A percentile compares a stretch with the other conserved stretches of the same genome.
Evolutionary conservation across 1,284 basidiomycete species (phyloP).

Genomic region (Ustilago nuda): DNA sequence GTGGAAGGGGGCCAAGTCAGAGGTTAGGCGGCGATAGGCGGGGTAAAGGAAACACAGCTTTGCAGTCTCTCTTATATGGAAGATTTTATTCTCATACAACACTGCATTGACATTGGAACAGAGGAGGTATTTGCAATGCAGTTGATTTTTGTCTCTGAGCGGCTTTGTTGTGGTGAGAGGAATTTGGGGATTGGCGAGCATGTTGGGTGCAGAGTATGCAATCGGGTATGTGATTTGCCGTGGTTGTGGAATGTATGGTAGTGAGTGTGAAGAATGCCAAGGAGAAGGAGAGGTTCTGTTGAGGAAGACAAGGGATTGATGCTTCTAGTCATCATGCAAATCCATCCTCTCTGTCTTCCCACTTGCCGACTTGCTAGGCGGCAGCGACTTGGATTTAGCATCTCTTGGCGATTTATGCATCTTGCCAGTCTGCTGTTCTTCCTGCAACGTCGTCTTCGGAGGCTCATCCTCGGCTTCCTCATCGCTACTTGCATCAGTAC

Average conservation of each 20-base stretch:
- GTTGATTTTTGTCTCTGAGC: constrained; percentile 28
- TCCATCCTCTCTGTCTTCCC: constrained; percentile 34
- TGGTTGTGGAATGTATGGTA: too few species aligned
- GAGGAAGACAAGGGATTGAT: neutral
- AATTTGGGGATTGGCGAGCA: constrained; percentile 83
- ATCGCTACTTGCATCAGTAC: constrained; percentile 26
- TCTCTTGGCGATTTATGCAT: constrained; percentile 8
- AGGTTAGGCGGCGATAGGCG: neutral
- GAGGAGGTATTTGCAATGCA: constrained; percentile 43
- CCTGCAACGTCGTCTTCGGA: constrained; percentile 28
- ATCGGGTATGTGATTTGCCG: constrained; percentile 79
- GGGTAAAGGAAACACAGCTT: neutral
- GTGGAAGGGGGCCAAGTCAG: neutral
- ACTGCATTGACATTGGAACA: constrained; percentile 54
- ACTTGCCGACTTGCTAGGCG: constrained; percentile 25
- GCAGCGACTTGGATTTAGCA: constrained; percentile 20
- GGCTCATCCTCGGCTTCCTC: constrained; percentile 30
- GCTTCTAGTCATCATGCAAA: constrained; percentile 34
- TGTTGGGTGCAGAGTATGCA: constrained; percentile 79
- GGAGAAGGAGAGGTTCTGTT: neutral
- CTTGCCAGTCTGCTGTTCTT: constrained; percentile 11
- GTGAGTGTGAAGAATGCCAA: too few species aligned
- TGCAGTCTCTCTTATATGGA: neutral
- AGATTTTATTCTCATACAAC: constrained; percentile 53
- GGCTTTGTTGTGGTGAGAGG: constrained; percentile 69